These are phyloP conservation scores for Bipolaris bicolor DNA, from an alignment of 2,329 filamentous ascomycete genomes.

Conservation along the genomic window DNA sequence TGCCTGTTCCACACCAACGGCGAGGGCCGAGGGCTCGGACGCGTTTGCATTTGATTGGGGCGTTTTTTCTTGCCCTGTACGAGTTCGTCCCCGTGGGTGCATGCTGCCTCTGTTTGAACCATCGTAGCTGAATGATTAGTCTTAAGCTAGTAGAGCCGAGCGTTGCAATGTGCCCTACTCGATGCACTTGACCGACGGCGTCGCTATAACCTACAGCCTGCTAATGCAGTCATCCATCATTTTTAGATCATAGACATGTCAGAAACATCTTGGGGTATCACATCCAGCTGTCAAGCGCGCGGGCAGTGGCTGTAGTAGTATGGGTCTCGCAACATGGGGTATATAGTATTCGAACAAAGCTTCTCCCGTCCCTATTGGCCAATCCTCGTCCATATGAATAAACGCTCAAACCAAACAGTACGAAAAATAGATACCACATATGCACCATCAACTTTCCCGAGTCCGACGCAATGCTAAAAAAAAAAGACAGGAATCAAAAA, in stretches of 20 bases:
- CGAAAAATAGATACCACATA: constrained; percentile 4
- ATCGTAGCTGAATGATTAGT: background rate
- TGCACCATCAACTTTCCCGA: constrained; percentile 11
- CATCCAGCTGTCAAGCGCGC: background rate
- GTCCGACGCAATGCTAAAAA: constrained; percentile 2
- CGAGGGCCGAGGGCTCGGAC: constrained; percentile 18
- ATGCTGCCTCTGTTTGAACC: background rate
- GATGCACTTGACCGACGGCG: background rate
- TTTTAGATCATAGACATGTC: background rate
- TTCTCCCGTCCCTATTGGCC: background rate
- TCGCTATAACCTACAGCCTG: background rate
- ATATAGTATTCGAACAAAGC: constrained; percentile 13
- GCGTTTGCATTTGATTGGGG: constrained; percentile 9
- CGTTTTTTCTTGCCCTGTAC: background rate
- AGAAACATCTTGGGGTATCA: background rate
- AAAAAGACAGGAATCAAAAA: background rate
- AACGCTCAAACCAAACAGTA: background rate
- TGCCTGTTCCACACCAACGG: constrained; percentile 19
- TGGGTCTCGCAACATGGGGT: constrained; percentile 3
- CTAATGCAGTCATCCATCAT: too few relatives aligned
- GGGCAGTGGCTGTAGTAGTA: background rate
- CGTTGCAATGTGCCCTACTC: background rate
- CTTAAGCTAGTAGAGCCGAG: background rate
- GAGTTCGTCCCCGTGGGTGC: background rate
- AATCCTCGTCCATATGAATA: background rate